Conservation (phyloP, 2,329 filamentous ascomycete species). For the Pseudopithomyces maydicus region DNA sequence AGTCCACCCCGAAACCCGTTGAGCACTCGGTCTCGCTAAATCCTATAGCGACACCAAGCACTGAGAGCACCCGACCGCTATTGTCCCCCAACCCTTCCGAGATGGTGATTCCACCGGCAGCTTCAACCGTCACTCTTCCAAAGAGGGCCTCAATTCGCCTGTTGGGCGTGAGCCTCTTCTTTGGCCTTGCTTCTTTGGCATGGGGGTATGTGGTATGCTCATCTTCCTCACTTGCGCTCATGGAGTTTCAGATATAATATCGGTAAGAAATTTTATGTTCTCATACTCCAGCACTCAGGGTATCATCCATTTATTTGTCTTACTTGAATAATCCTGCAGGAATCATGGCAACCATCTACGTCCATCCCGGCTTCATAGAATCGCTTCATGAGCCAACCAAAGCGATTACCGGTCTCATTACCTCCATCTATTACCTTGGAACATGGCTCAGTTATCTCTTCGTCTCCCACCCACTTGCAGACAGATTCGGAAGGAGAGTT, state of each 20-base stretch:
- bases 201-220: slow-evolving; percentile 54
- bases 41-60: not conserved
- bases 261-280: slow-evolving; percentile 37
- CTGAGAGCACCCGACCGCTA: slow-evolving; percentile 4
- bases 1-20: slow-evolving; percentile 10
- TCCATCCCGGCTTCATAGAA: slow-evolving; percentile 60
- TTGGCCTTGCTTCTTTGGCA: slow-evolving; percentile 61
- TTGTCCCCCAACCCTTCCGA: not conserved
- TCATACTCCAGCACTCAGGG: not conserved
- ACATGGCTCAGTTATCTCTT: slow-evolving; percentile 62
- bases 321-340: not conserved
- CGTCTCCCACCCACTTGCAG: slow-evolving; percentile 58
- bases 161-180: slow-evolving; percentile 55
- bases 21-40: not conserved
- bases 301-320: not conserved
- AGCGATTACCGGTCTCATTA: slow-evolving; percentile 58
- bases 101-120: slow-evolving; percentile 9
- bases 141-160: slow-evolving; percentile 21
- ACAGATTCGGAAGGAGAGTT: slow-evolving; percentile 58
- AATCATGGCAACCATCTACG: slow-evolving; percentile 61
- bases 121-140: slow-evolving; percentile 13
- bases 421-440: slow-evolving; percentile 63
- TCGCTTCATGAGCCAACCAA: slow-evolving; percentile 54
- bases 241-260: slow-evolving; percentile 58
- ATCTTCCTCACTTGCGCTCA: slow-evolving; percentile 6